Percentiles rank a stretch among this genome's conserved stretches.
phyloP scores from a whole-genome alignment of 2,329 filamentous ascomycete genomes.

The Basipetospora chlamydospora region DNA sequence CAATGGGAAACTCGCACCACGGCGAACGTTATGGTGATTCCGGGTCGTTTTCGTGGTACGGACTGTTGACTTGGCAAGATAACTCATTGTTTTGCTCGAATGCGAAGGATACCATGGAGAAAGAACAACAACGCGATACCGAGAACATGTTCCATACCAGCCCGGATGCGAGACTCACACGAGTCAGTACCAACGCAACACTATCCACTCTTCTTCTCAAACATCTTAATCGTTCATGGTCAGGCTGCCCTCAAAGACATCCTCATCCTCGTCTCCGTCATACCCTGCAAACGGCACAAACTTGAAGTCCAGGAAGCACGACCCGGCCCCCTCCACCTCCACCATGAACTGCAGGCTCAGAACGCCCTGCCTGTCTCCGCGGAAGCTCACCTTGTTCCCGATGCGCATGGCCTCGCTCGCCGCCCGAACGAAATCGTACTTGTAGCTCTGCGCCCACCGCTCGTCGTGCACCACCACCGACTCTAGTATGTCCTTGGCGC shows the following conservation, averaged over 20 bases:
- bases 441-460: constrained; percentile 58
- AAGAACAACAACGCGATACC: too few species aligned
- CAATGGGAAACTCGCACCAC: too few species aligned
- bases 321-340: constrained; percentile 55
- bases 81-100: too few species aligned
- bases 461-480: constrained; percentile 48
- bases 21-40: too few species aligned
- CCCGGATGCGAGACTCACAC: too few species aligned
- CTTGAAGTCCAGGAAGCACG: constrained; percentile 69
- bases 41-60: too few species aligned
- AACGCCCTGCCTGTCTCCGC: constrained; percentile 79
- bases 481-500: constrained; percentile 54
- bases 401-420: constrained; percentile 86
- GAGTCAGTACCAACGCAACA: too few species aligned
- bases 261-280: constrained; percentile 35
- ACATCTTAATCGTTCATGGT: background rate
- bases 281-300: constrained; percentile 61
- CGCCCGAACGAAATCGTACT: constrained; percentile 73
- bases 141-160: too few species aligned
- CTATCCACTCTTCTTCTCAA: background rate
- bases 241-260: constrained; percentile 16
- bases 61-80: too few species aligned
- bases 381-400: constrained; percentile 81
- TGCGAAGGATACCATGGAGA: too few species aligned
- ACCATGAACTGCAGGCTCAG: constrained; percentile 95